Conservation (phyloP, 2,329 filamentous ascomycete species). For the Apiospora arundinis region DNA sequence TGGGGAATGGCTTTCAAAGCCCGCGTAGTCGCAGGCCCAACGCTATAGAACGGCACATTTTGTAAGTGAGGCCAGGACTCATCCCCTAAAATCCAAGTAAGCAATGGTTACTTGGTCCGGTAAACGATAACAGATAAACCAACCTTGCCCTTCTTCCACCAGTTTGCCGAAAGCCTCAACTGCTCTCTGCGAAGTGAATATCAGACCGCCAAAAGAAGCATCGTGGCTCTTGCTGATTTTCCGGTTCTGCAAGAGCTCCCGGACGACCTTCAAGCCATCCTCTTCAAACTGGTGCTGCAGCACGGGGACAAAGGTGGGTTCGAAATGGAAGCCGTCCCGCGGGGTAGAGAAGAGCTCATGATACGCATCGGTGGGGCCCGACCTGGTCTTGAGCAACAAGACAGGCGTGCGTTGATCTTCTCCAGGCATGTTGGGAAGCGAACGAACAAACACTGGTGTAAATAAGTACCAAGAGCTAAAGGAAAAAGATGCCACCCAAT, state of each 20-base stretch:
- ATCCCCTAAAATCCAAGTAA: slow-evolving; percentile 23
- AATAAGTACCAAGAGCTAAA: background rate
- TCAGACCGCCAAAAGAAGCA: slow-evolving; percentile 72
- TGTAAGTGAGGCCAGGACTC: slow-evolving; percentile 61
- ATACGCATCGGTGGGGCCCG: slow-evolving; percentile 73
- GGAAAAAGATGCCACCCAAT: background rate
- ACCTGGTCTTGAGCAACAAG: slow-evolving; percentile 80
- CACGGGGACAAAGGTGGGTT: slow-evolving; percentile 77
- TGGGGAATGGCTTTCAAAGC: slow-evolving; percentile 66
- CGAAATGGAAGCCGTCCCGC: slow-evolving; percentile 53
- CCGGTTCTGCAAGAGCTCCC: slow-evolving; percentile 52
- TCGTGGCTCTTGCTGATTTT: slow-evolving; percentile 47
- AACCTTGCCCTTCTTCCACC: slow-evolving; percentile 51
- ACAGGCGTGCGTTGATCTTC: slow-evolving; percentile 54
- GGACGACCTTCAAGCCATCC: slow-evolving; percentile 61
- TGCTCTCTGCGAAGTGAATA: slow-evolving; percentile 84
- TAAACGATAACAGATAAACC: background rate
- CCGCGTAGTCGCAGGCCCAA: slow-evolving; percentile 80
- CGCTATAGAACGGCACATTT: slow-evolving; percentile 73
- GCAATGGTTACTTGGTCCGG: slow-evolving; percentile 21
- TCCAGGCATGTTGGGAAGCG: slow-evolving; percentile 3
- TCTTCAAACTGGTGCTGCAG: slow-evolving; percentile 73
- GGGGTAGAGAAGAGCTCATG: slow-evolving; percentile 66
- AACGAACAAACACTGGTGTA: background rate
- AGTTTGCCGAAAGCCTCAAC: slow-evolving; percentile 77